A percentile compares a stretch with the other conserved stretches of the same genome.
These are phyloP conservation scores for Misopates orontium DNA, from an alignment of 257 asterid species.

Conservation along the genomic window DNA sequence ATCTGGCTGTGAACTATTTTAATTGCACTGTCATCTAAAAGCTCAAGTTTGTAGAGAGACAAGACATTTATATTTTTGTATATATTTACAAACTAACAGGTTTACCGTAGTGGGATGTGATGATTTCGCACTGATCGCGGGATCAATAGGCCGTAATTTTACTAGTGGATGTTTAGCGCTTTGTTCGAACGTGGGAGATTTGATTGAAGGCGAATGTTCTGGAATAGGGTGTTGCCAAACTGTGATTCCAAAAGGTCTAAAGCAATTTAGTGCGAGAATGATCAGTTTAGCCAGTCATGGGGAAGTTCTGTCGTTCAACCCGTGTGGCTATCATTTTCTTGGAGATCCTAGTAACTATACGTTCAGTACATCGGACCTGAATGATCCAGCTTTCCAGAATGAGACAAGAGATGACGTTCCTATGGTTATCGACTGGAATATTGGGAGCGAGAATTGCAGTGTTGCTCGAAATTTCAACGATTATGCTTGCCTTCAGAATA, in stretches of 20 bases:
- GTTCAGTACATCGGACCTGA: conserved; percentile 28
- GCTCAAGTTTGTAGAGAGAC: too few relatives aligned
- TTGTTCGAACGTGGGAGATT: conserved; percentile 29
- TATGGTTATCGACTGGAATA: conserved; percentile 62
- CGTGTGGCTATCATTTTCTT: conserved; percentile 42
- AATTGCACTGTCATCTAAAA: too few relatives aligned
- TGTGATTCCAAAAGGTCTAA: conserved; percentile 39
- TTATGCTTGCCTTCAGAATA: conserved; percentile 40
- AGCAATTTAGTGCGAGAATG: not conserved
- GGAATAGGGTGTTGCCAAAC: conserved; percentile 50
- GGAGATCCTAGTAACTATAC: conserved; percentile 34
- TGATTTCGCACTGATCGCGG: conserved; percentile 22
- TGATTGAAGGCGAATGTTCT: conserved; percentile 48
- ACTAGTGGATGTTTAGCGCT: conserved; percentile 39
- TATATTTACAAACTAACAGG: not conserved
- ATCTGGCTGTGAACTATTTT: too few relatives aligned
- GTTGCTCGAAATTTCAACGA: conserved; percentile 27
- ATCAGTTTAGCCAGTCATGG: not conserved
- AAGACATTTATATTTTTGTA: too few relatives aligned
- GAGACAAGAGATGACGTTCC: conserved; percentile 38
- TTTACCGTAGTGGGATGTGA: conserved; percentile 55
- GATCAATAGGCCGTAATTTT: conserved; percentile 19
- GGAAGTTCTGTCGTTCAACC: conserved; percentile 22
- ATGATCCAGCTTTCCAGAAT: conserved; percentile 20
- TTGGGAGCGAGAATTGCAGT: conserved; percentile 46